These are phyloP conservation scores for Aspergillus ibericus DNA, from an alignment of 2,329 filamentous ascomycete species.

Conservation along the genomic window DNA sequence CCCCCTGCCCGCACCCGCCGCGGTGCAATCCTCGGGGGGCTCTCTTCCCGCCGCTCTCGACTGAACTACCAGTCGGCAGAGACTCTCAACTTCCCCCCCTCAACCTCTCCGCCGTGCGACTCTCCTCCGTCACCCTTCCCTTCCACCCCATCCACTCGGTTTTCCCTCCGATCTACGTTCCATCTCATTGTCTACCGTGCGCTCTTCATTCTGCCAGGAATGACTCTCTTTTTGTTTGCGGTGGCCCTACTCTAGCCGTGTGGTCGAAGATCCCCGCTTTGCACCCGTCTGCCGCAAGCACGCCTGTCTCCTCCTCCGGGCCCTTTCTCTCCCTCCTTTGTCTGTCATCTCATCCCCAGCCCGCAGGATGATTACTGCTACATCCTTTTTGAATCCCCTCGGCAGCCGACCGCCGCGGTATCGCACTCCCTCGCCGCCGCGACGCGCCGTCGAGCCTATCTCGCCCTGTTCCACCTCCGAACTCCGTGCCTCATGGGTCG, in stretches of 20 bases:
- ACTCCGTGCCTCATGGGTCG: constrained; percentile 31
- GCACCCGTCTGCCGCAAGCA: constrained; percentile 39
- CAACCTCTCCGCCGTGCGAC: constrained; percentile 27
- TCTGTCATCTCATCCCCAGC: constrained; percentile 6
- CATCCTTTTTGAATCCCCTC: constrained; percentile 38
- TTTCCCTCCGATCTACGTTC: constrained; percentile 18
- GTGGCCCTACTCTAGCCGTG: constrained; percentile 43
- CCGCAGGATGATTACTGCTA: constrained; percentile 39
- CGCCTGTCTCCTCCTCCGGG: constrained; percentile 26
- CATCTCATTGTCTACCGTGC: constrained; percentile 26
- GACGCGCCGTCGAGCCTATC: constrained; percentile 48
- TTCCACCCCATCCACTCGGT: constrained; percentile 21
- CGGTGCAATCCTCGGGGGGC: constrained; percentile 20
- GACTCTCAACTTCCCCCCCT: constrained; percentile 21
- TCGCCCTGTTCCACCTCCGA: constrained; percentile 39
- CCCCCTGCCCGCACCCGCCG: constrained; percentile 14
- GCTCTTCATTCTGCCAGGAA: constrained; percentile 37
- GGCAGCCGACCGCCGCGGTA: constrained; percentile 44
- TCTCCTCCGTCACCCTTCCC: constrained; percentile 23
- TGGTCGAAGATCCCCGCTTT: constrained; percentile 45
- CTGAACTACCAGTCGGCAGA: constrained; percentile 18
- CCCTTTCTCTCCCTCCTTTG: constrained; percentile 15
- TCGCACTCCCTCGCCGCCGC: constrained; percentile 49
- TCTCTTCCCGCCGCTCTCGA: constrained; percentile 21
- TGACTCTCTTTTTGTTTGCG: constrained; percentile 40